Evolutionary conservation across 768 basidiomycete genomes (phyloP).

Genomic region (Lactarius pseudohatsudake): DNA sequence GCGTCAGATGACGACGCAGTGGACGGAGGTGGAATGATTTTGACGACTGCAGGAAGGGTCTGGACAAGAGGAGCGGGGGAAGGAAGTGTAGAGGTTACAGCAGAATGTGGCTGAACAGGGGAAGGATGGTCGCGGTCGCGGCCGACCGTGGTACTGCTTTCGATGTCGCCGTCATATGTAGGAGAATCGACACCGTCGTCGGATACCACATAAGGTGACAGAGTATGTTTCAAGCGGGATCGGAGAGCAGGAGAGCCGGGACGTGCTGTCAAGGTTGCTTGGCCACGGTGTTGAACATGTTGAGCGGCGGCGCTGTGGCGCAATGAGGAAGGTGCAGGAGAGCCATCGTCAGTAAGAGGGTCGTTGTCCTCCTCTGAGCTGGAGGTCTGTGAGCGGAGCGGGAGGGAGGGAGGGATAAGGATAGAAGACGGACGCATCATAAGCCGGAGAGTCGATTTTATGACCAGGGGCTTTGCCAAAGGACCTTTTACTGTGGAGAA

Average conservation of each 20-base stretch:
- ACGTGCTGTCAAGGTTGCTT: constrained; percentile 15
- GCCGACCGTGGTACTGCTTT: constrained; percentile 68
- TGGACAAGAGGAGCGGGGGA: constrained; percentile 20
- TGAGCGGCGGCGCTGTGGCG: constrained; percentile 31
- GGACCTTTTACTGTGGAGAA: constrained; percentile 53
- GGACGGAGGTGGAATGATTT: constrained; percentile 14
- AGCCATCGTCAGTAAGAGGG: constrained; percentile 75
- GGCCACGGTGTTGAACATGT: constrained; percentile 33
- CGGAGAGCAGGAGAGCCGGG: constrained; percentile 28
- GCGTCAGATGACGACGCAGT: constrained; percentile 28
- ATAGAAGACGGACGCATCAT: constrained; percentile 54
- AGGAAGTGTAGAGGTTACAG: constrained; percentile 30
- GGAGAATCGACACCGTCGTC: constrained; percentile 82
- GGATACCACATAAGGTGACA: constrained; percentile 44
- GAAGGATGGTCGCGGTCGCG: constrained; percentile 41
- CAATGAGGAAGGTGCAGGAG: constrained; percentile 44
- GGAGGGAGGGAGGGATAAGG: constrained; percentile 27
- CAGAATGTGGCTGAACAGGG: constrained; percentile 32
- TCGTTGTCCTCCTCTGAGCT: constrained; percentile 90
- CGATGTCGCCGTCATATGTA: constrained; percentile 89
- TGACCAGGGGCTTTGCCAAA: constrained; percentile 64
- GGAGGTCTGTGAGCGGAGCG: constrained; percentile 33
- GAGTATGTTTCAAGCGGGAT: constrained; percentile 40
- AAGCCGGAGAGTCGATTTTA: constrained; percentile 67
- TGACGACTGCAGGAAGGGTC: constrained; percentile 21